Base-by-base conservation (phyloP, 257 asterid species). In the Solanum bulbocastanum region DNA sequence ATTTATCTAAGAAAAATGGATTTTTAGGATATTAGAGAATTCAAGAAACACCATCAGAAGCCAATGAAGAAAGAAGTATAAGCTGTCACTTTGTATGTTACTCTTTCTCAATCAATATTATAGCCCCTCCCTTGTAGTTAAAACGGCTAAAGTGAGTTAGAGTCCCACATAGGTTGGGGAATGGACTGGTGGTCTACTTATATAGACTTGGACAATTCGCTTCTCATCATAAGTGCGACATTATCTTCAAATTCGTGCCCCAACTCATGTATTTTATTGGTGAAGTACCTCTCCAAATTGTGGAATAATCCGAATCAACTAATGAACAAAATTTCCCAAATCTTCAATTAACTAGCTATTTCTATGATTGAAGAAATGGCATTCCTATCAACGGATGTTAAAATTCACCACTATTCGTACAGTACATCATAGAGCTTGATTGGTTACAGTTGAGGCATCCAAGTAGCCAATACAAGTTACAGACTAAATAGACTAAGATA, bases 351-450 rank as follows among this genome's bases (percentile, higher is more conserved):
- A 71, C n/a, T 22, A 71, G 13, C 14, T 71, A 15, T 69, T 69
- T 68, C 73, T 0, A 5, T 12, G 37, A 3, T 9, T 30, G 78
- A 33, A 32, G 78, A 68, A 66, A 68, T 68, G 36, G 37, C 10
- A 33, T 6, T 33, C 37, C 74, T 68, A 68, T 30, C 3, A 18
- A 6, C 15, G 11, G 78, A 71, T 16, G 42, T 2, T 33, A 0
- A 58, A 22, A 58, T 56, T 56, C 62, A 56, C 62, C 62, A 56
- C 62, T 0, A 56, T 56, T 56, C n/a, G 0, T 56, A 56, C 62
- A 56, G 3, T 56, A 0, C 0, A 0, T 56, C 66, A 58, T 0
- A 58, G 66, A 0, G 0, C 11, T 58, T 58, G 27, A 58, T 58
- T 0, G 66, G 5, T 58, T 58, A 58, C 66, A 8, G 12, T 58